Percentiles rank a stretch among this genome's conserved stretches.
Evolutionary conservation across 176 grass and related monocot genomes (phyloP).

Genomic region (Secale cereale): DNA sequence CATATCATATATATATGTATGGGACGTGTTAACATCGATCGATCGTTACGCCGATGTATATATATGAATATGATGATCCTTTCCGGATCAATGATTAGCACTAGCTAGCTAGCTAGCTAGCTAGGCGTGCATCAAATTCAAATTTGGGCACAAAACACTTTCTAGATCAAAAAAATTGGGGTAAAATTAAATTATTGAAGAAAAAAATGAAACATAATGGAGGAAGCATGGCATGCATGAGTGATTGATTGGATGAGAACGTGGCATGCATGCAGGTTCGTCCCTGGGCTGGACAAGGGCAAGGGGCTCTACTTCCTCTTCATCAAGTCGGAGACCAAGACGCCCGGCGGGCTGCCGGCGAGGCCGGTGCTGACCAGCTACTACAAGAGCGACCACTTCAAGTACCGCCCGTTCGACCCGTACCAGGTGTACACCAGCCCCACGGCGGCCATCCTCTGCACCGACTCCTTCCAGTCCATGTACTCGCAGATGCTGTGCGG

Average conservation of each 20-base stretch:
- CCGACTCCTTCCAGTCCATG: conserved; percentile 95
- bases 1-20: not conserved
- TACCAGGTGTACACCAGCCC: conserved; percentile 94
- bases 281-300: conserved; percentile 76
- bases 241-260: not conserved
- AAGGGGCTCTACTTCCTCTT: conserved; percentile 98
- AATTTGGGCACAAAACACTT: not conserved
- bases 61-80: not conserved
- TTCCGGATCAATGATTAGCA: not conserved
- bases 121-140: not conserved
- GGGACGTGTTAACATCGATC: not conserved
- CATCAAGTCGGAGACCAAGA: conserved; percentile 88
- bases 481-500: conserved; percentile 94
- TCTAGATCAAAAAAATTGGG: not conserved
- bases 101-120: not conserved
- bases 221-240: not conserved
- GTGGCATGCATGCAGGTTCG: conserved; percentile 44
- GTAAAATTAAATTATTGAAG: no score
- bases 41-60: not conserved
- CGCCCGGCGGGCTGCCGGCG: conserved; percentile 75
- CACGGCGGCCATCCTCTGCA: conserved; percentile 80
- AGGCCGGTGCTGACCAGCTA: conserved; percentile 92
- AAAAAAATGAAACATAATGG: not conserved
- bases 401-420: conserved; percentile 69
- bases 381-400: conserved; percentile 97